A percentile compares a stretch with the other conserved stretches of the same genome.
Evolutionary conservation across 176 grass and related monocot species (phyloP).

Genomic region (Saccharum spontaneum): DNA sequence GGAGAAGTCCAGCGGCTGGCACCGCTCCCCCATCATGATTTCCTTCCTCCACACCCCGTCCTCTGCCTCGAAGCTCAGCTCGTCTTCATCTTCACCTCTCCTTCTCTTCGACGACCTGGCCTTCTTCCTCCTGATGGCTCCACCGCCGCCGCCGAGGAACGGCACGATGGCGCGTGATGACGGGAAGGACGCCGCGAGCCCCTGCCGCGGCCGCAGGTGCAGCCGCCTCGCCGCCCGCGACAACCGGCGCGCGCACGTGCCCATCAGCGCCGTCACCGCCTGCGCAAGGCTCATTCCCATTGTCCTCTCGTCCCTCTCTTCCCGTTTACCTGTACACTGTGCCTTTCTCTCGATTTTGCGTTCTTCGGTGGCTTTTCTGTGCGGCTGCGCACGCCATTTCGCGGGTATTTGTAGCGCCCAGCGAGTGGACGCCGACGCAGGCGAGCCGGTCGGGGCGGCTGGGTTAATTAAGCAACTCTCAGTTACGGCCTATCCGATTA

Average conservation of each 20-base stretch:
- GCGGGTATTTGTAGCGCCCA: constrained; percentile 38
- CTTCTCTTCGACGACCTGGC: constrained; percentile 4
- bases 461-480: constrained; percentile 17
- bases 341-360: not conserved
- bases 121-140: constrained; percentile 12
- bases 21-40: constrained; percentile 79
- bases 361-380: not conserved
- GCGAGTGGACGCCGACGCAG: constrained; percentile 39
- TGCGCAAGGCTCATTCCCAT: constrained; percentile 60
- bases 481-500: not conserved
- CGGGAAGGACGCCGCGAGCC: constrained; percentile 19
- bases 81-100: not conserved
- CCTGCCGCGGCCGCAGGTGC: constrained; percentile 24
- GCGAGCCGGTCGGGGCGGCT: constrained; percentile 33
- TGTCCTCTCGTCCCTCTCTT: not conserved
- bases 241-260: constrained; percentile 46
- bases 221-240: constrained; percentile 53
- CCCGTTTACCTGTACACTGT: not conserved
- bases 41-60: constrained; percentile 65
- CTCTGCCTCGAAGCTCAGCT: constrained; percentile 3
- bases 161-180: constrained; percentile 53
- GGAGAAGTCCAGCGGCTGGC: constrained; percentile 82
- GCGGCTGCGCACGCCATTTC: constrained; percentile 21
- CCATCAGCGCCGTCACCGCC: constrained; percentile 58
- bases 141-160: constrained; percentile 20